Base-by-base conservation (phyloP, 2,329 filamentous ascomycete species). In the Penicillium digitatum region DNA sequence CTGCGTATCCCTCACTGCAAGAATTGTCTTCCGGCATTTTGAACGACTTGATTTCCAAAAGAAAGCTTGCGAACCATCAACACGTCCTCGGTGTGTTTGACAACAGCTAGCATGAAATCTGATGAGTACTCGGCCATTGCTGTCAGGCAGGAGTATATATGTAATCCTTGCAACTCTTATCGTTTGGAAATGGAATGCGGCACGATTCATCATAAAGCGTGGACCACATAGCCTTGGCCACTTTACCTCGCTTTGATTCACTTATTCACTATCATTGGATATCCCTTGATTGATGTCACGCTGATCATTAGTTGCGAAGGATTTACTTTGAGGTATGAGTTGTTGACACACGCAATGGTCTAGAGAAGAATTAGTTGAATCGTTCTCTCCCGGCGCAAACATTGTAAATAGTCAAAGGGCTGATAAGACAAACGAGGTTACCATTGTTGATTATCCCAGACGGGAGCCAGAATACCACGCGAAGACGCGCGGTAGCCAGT, bases 181-280 rank as follows among this genome's bases (percentile, higher is more conserved):
- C 5, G 44, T 29, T n/a, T 27, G 35, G 24, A 34, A 18, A 24
- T 55, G 53, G 57, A 60, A 62, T 62, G 59, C 51, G 42, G 8
- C 20, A 31, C 38, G 0, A 24, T 27, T 14, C 16, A 16, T 37
- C 10, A n/a, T 31, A 18, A 31, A 12, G 42, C 27, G 18, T 32
- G 5, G 9, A 5, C 9, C 12, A 35, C 39, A 16, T 44, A 16
- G n/a, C 7, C 14, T 29, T 20, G n/a, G n/a, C 12, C 20, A 40
- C 24, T 39, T 53, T 27, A 3, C 10, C 37, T 49, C 32, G 16
- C 29, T 50, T 29, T n/a, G 22, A 11, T 26, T n/a, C 20, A 43
- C 37, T n/a, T 31, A 27, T 20, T 22, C 3, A 26, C 27, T 16
- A 6, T 20, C 27, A 5, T 26, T 16, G 4, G 6, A n/a, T 16